Evolutionary conservation across 83 land plant genomes (phyloP).

Genomic region (Isoetes engelmannii): DNA sequence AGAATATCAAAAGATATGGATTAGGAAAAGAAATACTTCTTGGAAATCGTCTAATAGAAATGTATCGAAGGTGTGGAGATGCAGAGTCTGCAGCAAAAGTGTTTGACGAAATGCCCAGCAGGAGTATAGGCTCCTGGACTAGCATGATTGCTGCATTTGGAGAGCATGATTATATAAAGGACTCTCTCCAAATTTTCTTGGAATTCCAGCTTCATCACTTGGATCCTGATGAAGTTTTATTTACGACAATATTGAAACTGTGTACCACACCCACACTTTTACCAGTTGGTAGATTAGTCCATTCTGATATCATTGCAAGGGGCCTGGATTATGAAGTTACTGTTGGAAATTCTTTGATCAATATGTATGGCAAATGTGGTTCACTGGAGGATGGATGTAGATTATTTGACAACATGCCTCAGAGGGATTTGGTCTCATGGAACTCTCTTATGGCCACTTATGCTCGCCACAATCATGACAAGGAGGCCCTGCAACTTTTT

Average conservation of each 20-base stretch:
- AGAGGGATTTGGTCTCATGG: constrained; percentile 12
- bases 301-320: background rate
- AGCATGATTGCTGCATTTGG: no score
- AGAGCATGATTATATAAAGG: no score
- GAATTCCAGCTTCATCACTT: no score
- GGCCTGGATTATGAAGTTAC: background rate
- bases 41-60: no score
- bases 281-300: background rate
- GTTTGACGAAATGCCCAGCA: background rate
- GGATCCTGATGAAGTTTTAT: no score
- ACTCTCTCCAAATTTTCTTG: background rate
- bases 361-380: background rate
- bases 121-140: constrained; percentile 2
- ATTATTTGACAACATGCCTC: background rate
- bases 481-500: background rate
- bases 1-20: no score
- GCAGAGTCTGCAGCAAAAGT: no score
- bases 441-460: background rate
- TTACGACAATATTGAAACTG: no score
- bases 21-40: no score
- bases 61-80: no score
- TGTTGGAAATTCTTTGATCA: background rate
- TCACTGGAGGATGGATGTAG: background rate
- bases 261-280: background rate
- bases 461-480: background rate